phyloP scores from a whole-genome alignment of 352 stramenopile genomes.

The Phytophthora tentaculata region DNA sequence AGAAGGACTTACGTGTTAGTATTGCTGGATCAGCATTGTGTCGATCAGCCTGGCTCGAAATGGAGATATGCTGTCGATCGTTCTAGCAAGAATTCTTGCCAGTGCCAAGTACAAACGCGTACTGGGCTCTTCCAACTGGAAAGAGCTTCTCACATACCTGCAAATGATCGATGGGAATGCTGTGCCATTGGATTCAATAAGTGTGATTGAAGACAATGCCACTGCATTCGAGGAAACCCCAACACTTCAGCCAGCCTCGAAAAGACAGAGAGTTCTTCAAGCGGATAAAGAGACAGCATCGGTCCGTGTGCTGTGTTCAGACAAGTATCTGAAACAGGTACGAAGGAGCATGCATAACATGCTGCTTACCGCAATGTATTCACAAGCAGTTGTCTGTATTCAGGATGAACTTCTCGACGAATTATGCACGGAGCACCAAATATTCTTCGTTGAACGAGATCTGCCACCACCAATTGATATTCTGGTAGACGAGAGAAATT shows the following conservation, averaged over 20 bases:
- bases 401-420: constrained; percentile 72
- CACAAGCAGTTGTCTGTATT: constrained; percentile 2
- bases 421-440: constrained; percentile 57
- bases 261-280: constrained; percentile 32
- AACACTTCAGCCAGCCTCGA: constrained; percentile 14
- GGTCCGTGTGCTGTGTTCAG: constrained; percentile 53
- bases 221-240: constrained; percentile 7
- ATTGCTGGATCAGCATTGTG: constrained; percentile 19
- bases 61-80: constrained; percentile 15
- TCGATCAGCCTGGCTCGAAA: constrained; percentile 29
- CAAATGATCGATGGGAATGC: constrained; percentile 5
- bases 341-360: constrained; percentile 2
- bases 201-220: not conserved
- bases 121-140: constrained; percentile 46
- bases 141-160: constrained; percentile 43
- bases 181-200: not conserved
- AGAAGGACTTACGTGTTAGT: constrained; percentile 5
- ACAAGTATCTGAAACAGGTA: constrained; percentile 51
- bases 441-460: constrained; percentile 70
- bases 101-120: constrained; percentile 49
- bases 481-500: constrained; percentile 74
- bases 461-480: constrained; percentile 60
- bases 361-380: not conserved
- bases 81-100: constrained; percentile 32
- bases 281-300: constrained; percentile 22